Evolutionary conservation across 352 stramenopile genomes (phyloP), one percentile per base, ranked within the genome.

Genomic region (Globisporangium camurandrum): DNA sequence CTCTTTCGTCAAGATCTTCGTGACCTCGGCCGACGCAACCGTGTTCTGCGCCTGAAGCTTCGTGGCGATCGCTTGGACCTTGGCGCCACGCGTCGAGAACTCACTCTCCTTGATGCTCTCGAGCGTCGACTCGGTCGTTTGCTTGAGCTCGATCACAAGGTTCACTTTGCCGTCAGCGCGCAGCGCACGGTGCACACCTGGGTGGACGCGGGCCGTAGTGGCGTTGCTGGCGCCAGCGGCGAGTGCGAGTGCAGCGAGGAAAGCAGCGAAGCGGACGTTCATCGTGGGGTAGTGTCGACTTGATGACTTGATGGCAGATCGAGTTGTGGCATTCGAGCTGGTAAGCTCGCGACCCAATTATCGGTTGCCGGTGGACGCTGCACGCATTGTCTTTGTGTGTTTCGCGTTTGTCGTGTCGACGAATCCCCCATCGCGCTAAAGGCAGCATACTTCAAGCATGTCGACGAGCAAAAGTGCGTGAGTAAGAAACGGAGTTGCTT

Each of bases 71-170:
- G 50, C 49, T 9, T 49, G 17, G 31, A 71, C 62, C 24, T 55
- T 52, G 20, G 42, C 59, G 16, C 34, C 43, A 17, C 56, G 59
- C 10, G 59, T 51, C 5, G 46, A 27, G 37, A 38, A 60, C 28
- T 33, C 41, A 2, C 39, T 52, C 28, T 64, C 54, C 37, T 63
- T 43, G 41, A 71, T 41, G 20, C 49, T 37, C 22, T 55, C 39
- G 24, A 64, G 27, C 10, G 52, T 31, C 10, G 39, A 42, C 23
- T 50, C 49, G 28, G 49, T 62, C 42, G 38, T 56, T n/a, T 66
- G 28, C 49, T 64, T 55, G 26, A 75, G 40, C 7, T 50, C 61
- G 3, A 72, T 49, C n/a, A 75, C 60, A 49, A 75, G 51, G 56
- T 75, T 61, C 16, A 72, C 60, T 14, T 40, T 54, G 56, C 50